Evolutionary conservation across 768 basidiomycete genomes (phyloP), one percentile per base, ranked within the genome.

Genomic region (Podaxis sp.): DNA sequence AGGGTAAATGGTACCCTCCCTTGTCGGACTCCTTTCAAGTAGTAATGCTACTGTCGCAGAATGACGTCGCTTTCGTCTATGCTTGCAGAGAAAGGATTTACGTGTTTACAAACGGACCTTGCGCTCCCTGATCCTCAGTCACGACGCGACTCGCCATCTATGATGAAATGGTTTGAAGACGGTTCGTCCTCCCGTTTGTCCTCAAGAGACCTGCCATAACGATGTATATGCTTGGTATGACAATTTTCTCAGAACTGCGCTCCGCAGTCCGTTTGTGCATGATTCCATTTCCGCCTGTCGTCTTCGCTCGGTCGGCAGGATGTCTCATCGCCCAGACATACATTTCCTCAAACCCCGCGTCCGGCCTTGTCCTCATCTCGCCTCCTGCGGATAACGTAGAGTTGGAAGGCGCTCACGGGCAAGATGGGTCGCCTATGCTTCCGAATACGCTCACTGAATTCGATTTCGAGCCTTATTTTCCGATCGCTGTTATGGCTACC

Each of bases 301-400:
- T 88, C 40, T 74, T 87, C 64, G 81, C 86, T 2, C 79, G 79
- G 26, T 77, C 77, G 5, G 66, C 75, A 3, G 77, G 79, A 9
- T 79, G 85, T 59, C 75, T 89, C 39, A 79, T 91, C 58, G 82
- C 86, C 7, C 86, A 91, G 70, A 78, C 83, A 22, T 91, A 88
- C 70, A 82, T 91, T 64, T 88, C 86, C 1, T 88, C 87, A 22
- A 74, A 89, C 67, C 87, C 89, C 1, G 85, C 85, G 5, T 76
- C 80, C 4, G 89, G 82, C 0, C 75, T 91, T 54, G 78, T 88
- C 62, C 76, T 90, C n/a, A 79, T 88, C 36, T 82, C 83, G 24
- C 86, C 84, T 8, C 85, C 85, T 1, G 53, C 75, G 9, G 76
- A 79, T 46, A 80, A 84, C 59, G 66, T 70, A 7, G 70, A 73